Conservation (phyloP, 805 yeast species). For the Ogataea polymorpha region DNA sequence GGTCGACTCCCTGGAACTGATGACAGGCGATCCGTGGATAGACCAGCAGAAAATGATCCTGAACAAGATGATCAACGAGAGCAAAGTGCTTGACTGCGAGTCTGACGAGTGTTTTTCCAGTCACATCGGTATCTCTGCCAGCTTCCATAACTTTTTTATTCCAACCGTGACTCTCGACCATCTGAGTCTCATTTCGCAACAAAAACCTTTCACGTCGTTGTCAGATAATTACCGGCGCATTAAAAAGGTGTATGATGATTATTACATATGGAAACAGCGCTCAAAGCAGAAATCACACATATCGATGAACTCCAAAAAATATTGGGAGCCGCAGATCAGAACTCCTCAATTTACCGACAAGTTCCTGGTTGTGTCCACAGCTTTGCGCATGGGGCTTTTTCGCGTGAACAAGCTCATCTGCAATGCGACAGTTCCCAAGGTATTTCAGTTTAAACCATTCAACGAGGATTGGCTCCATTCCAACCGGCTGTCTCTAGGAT, state of each 20-base stretch:
- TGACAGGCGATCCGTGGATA: constrained; percentile 44
- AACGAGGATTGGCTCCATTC: constrained; percentile 34
- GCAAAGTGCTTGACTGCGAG: constrained; percentile 37
- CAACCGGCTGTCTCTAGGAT: constrained; percentile 29
- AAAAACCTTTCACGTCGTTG: constrained; percentile 19
- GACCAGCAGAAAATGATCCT: constrained; percentile 31
- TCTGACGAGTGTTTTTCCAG: constrained; percentile 41
- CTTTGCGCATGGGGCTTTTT: constrained; percentile 42
- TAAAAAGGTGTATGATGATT: constrained; percentile 29
- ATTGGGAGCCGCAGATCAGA: constrained; percentile 27
- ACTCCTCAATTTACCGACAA: constrained; percentile 26
- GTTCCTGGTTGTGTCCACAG: constrained; percentile 44
- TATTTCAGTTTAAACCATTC: constrained; percentile 36
- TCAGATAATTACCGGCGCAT: constrained; percentile 29
- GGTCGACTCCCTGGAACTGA: constrained; percentile 46
- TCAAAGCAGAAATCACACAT: constrained; percentile 16
- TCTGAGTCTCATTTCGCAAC: constrained; percentile 7
- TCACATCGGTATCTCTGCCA: constrained; percentile 38
- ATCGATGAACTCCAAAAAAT: constrained; percentile 28
- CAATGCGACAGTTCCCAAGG: constrained; percentile 41
- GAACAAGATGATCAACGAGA: constrained; percentile 38
- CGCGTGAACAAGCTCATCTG: constrained; percentile 45
- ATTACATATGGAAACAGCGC: constrained; percentile 25
- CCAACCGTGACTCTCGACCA: constrained; percentile 24
- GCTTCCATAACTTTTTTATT: constrained; percentile 28